Percentiles rank a stretch among this genome's conserved stretches.
Conservation (phyloP, 768 basidiomycete species). For the Lactarius evosmus region DNA sequence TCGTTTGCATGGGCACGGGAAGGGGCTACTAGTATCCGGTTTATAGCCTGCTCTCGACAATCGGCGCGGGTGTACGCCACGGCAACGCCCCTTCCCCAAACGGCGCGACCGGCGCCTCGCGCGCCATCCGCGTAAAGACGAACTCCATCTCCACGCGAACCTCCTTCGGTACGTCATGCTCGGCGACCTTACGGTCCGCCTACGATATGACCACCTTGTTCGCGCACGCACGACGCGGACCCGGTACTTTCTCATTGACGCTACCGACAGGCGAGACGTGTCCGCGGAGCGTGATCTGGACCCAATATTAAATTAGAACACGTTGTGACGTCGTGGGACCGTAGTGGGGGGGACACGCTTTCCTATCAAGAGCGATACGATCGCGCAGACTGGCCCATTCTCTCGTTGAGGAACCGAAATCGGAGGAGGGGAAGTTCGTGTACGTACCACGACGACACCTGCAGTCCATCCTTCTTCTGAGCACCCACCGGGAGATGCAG, state of each 20-base stretch:
- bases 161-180: slow-evolving; percentile 75
- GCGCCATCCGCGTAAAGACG: slow-evolving; percentile 72
- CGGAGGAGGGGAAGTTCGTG: neutral
- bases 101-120: slow-evolving; percentile 78
- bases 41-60: slow-evolving; percentile 54
- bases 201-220: slow-evolving; percentile 80
- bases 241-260: slow-evolving; percentile 88
- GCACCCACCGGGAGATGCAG: slow-evolving; percentile 83
- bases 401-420: slow-evolving; percentile 1
- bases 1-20: too few relatives aligned
- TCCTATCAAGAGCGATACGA: slow-evolving; percentile 81
- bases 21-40: too few relatives aligned
- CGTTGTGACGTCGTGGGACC: slow-evolving; percentile 31
- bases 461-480: slow-evolving; percentile 92
- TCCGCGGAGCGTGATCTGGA: slow-evolving; percentile 75
- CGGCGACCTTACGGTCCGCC: slow-evolving; percentile 83
- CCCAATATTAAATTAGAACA: neutral
- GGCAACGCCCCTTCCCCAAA: slow-evolving; percentile 68
- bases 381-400: slow-evolving; percentile 61
- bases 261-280: slow-evolving; percentile 83
- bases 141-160: slow-evolving; percentile 75
- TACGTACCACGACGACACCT: slow-evolving; percentile 79
- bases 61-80: slow-evolving; percentile 51
- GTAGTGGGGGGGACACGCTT: slow-evolving; percentile 67
- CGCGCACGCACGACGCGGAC: slow-evolving; percentile 83